Evolutionary conservation across 129 eudicot genomes (phyloP).

Genomic region (Saussurea involucrata): DNA sequence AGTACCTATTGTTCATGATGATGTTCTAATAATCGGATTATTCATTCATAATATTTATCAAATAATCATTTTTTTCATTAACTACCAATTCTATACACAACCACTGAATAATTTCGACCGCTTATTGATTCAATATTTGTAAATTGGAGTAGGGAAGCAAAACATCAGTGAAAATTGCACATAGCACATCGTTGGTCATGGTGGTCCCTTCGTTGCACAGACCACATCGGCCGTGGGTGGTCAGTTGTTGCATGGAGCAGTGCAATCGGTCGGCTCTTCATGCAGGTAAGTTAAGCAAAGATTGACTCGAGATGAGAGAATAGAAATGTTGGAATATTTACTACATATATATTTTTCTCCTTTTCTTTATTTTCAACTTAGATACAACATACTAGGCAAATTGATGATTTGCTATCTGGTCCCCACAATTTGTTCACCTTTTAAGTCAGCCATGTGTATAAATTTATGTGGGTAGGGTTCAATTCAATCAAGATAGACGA

Average conservation of each 20-base stretch:
- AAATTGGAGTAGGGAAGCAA: background rate
- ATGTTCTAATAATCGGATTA: too few species aligned
- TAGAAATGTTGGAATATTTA: background rate
- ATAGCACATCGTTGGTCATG: background rate
- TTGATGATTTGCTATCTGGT: background rate
- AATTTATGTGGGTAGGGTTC: background rate
- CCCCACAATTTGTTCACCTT: background rate
- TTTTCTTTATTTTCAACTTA: background rate
- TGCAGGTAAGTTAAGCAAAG: slow-evolving; percentile 11
- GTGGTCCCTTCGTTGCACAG: slow-evolving; percentile 6
- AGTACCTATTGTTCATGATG: too few species aligned
- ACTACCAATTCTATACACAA: background rate
- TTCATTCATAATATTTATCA: too few species aligned
- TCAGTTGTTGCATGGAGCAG: background rate
- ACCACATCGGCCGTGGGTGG: slow-evolving; percentile 7
- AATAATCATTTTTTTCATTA: too few species aligned
- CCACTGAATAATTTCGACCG: background rate
- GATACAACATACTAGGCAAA: background rate
- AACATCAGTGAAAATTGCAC: slow-evolving; percentile 18
- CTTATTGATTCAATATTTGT: background rate
- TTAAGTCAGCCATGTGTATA: background rate
- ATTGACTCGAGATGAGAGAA: background rate
- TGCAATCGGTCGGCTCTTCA: background rate
- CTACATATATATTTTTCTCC: too few species aligned
- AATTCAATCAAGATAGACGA: background rate